These are phyloP conservation scores for Baudoinia panamericana DNA, from an alignment of 495 filamentous ascomycete genomes.

Conservation along the genomic window DNA sequence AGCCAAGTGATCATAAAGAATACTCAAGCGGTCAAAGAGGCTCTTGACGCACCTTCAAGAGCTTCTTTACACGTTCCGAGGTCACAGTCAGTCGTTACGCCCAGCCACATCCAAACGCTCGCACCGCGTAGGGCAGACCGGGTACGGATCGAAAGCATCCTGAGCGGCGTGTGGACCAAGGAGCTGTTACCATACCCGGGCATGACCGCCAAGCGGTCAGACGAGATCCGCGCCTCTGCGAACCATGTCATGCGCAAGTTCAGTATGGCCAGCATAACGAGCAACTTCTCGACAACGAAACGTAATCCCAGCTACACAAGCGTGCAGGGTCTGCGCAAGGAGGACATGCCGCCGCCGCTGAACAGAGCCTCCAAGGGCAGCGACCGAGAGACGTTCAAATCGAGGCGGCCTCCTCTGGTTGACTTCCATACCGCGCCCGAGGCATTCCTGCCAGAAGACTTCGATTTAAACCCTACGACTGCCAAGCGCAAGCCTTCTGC, in stretches of 20 bases:
- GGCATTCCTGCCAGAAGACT: constrained; percentile 31
- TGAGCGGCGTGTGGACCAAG: constrained; percentile 73
- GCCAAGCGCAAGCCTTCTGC: constrained; percentile 20
- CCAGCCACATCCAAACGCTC: constrained; percentile 47
- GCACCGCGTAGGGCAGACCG: constrained; percentile 60
- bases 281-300: constrained; percentile 42
- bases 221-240: constrained; percentile 53
- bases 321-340: constrained; percentile 23
- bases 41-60: constrained; percentile 28
- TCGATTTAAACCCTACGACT: constrained; percentile 24
- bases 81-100: constrained; percentile 56
- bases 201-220: constrained; percentile 54
- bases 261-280: constrained; percentile 57
- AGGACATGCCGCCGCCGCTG: constrained; percentile 19
- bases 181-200: constrained; percentile 78
- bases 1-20: constrained; percentile 82
- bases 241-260: constrained; percentile 74
- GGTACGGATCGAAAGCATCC: constrained; percentile 57
- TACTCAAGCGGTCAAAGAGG: constrained; percentile 57
- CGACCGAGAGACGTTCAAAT: neutral
- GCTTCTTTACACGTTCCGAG: constrained; percentile 44
- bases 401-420: constrained; percentile 11
- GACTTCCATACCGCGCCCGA: constrained; percentile 22
- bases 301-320: constrained; percentile 42
- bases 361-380: neutral